Evolutionary conservation across 768 basidiomycete genomes (phyloP).

Genomic region (Russula griseocarnosa): DNA sequence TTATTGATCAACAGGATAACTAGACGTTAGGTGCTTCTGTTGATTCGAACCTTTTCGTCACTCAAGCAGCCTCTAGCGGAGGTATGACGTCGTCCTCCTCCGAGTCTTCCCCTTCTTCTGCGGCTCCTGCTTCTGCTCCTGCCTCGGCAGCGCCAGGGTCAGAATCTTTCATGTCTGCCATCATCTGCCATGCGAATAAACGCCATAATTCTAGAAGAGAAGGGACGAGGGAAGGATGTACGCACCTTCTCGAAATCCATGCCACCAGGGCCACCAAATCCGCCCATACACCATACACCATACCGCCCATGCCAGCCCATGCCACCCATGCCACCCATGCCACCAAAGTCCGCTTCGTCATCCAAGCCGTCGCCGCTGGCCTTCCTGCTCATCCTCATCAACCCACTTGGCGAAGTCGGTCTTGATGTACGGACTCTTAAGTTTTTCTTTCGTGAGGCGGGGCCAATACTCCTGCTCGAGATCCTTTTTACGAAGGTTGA

Average conservation of each 20-base stretch:
- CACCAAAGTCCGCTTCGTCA: slow-evolving; percentile 44
- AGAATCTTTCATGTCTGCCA: slow-evolving; percentile 37
- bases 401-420: slow-evolving; percentile 96
- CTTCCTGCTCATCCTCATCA: slow-evolving; percentile 96
- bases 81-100: slow-evolving; percentile 53
- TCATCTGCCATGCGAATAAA: slow-evolving; percentile 37
- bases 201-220: background rate
- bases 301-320: slow-evolving; percentile 30
- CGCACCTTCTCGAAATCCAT: slow-evolving; percentile 67
- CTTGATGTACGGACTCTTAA: slow-evolving; percentile 78
- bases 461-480: slow-evolving; percentile 81
- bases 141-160: slow-evolving; percentile 29
- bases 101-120: slow-evolving; percentile 36
- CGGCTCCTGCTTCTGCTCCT: slow-evolving; percentile 4
- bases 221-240: slow-evolving; percentile 8
- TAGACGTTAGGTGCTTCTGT: background rate
- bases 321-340: slow-evolving; percentile 54
- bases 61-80: slow-evolving; percentile 56
- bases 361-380: slow-evolving; percentile 38
- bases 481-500: slow-evolving; percentile 80
- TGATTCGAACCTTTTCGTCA: background rate
- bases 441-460: slow-evolving; percentile 84
- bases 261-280: slow-evolving; percentile 37
- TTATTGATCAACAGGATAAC: slow-evolving; percentile 8
- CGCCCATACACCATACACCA: too few relatives aligned